These are phyloP conservation scores for Pythium aphanidermatum DNA, from an alignment of 352 stramenopile genomes.

Conservation along the genomic window DNA sequence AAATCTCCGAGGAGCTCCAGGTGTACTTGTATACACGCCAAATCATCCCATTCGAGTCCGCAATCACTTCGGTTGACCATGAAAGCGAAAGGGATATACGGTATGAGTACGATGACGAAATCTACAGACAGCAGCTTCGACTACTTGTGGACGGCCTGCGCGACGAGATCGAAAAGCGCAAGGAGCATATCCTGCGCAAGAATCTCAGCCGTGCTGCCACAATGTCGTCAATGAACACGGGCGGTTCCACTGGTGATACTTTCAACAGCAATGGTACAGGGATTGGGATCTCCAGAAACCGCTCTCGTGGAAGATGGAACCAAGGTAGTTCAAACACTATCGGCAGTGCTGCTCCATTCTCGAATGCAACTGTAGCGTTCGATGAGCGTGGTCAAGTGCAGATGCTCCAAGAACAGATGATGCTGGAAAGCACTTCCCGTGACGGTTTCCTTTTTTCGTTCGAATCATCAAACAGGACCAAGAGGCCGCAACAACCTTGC, in stretches of 20 bases:
- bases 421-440: constrained; percentile 12
- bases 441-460: constrained; percentile 10
- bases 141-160: constrained; percentile 71
- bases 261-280: constrained; percentile 1
- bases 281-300: not conserved
- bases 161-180: constrained; percentile 80
- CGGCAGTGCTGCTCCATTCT: constrained; percentile 4
- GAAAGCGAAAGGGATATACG: constrained; percentile 31
- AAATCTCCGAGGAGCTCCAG: constrained; percentile 78
- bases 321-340: constrained; percentile 12
- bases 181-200: constrained; percentile 55
- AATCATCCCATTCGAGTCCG: constrained; percentile 70
- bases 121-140: constrained; percentile 61
- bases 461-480: not conserved
- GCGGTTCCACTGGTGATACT: constrained; percentile 2
- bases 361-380: constrained; percentile 10
- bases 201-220: constrained; percentile 27
- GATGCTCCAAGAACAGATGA: constrained; percentile 15
- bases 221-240: constrained; percentile 11
- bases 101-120: constrained; percentile 65
- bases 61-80: constrained; percentile 48
- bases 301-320: constrained; percentile 10
- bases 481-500: constrained; percentile 4
- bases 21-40: constrained; percentile 82
- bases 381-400: constrained; percentile 14